Evolutionary conservation across 495 filamentous ascomycete species (phyloP).

Genomic region (Penicillium diatomitis): DNA sequence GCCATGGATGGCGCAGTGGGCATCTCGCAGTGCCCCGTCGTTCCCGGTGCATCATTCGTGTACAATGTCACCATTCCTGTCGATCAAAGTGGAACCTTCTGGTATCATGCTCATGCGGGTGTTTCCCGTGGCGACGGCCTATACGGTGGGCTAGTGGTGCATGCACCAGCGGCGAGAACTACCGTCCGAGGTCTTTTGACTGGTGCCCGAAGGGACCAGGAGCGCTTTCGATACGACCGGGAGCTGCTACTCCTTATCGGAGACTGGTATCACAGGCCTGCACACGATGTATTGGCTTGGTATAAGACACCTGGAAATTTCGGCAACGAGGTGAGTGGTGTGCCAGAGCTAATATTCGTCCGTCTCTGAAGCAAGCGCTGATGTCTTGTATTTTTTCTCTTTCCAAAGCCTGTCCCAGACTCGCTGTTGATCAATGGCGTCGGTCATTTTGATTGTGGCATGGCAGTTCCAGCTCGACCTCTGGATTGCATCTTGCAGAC

Average conservation of each 20-base stretch:
- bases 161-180: constrained; percentile 42
- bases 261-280: constrained; percentile 44
- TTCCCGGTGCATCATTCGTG: constrained; percentile 54
- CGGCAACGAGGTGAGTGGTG: constrained; percentile 33
- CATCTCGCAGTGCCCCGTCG: constrained; percentile 57
- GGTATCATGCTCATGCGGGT: constrained; percentile 69
- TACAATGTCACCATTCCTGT: constrained; percentile 70
- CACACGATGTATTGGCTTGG: constrained; percentile 34
- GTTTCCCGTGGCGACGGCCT: constrained; percentile 67
- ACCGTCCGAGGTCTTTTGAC: constrained; percentile 20
- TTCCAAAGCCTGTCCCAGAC: constrained; percentile 38
- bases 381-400: neutral
- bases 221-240: constrained; percentile 25
- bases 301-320: constrained; percentile 36
- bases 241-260: constrained; percentile 40
- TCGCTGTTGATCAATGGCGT: constrained; percentile 42
- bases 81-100: constrained; percentile 68
- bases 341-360: neutral
- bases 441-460: constrained; percentile 40
- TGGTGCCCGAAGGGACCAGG: neutral
- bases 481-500: constrained; percentile 28
- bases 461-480: constrained; percentile 39
- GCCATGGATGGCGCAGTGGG: constrained; percentile 65
- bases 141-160: constrained; percentile 61
- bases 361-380: neutral